Percentiles rank a stretch among this genome's conserved stretches.
phyloP scores from a whole-genome alignment of 2,329 filamentous ascomycete genomes.

The Stachybotrys chlorohalonatus region DNA sequence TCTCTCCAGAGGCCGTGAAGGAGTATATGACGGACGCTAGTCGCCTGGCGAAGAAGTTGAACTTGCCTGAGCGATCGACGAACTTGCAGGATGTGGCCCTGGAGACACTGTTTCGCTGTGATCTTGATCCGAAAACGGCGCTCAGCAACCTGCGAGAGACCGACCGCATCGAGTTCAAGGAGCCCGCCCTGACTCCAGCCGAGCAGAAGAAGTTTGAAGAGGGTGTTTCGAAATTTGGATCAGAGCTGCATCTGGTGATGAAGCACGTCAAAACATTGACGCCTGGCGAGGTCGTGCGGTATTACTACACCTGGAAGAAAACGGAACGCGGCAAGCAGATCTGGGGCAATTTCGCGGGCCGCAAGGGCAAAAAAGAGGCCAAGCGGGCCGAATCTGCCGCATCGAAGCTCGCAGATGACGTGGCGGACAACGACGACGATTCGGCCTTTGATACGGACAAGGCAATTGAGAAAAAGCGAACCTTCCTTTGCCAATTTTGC shows the following conservation, averaged over 20 bases:
- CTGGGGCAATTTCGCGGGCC: slow-evolving; percentile 80
- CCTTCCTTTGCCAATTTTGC: slow-evolving; percentile 94
- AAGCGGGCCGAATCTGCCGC: slow-evolving; percentile 62
- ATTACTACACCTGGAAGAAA: slow-evolving; percentile 99
- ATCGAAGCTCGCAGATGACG: slow-evolving; percentile 78
- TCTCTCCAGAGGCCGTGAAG: slow-evolving; percentile 52
- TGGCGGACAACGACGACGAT: slow-evolving; percentile 87
- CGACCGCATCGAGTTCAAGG: slow-evolving; percentile 67
- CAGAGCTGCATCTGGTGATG: slow-evolving; percentile 75
- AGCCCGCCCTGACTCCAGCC: slow-evolving; percentile 68
- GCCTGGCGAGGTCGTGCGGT: slow-evolving; percentile 75
- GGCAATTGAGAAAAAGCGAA: slow-evolving; percentile 66
- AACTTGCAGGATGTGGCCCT: slow-evolving; percentile 83
- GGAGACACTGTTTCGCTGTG: slow-evolving; percentile 60
- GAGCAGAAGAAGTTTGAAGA: slow-evolving; percentile 91
- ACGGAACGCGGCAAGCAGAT: slow-evolving; percentile 75
- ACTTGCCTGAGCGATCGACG: slow-evolving; percentile 67
- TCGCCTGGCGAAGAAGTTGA: slow-evolving; percentile 53
- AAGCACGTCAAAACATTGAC: slow-evolving; percentile 78
- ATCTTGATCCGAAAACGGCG: slow-evolving; percentile 63
- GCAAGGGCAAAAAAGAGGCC: slow-evolving; percentile 84
- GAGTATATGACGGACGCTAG: slow-evolving; percentile 68
- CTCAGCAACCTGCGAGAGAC: slow-evolving; percentile 59
- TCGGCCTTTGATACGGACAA: slow-evolving; percentile 92
- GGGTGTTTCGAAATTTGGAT: slow-evolving; percentile 80